These are phyloP conservation scores for Orbilia brochopaga DNA, from an alignment of 2,329 filamentous ascomycete species.

Conservation along the genomic window DNA sequence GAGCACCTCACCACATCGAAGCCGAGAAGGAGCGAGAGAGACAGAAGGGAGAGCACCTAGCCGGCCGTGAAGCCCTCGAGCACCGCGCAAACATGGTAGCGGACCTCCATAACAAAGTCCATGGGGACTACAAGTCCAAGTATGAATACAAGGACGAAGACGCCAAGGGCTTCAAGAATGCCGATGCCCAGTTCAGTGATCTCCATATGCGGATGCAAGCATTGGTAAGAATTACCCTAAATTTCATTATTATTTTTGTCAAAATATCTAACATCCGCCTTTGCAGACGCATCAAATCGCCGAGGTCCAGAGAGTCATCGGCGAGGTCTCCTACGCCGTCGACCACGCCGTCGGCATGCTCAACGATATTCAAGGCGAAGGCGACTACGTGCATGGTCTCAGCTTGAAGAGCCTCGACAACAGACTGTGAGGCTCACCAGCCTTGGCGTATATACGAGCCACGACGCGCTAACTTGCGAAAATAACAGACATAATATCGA, in stretches of 20 bases:
- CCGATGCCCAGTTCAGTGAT: slow-evolving; percentile 74
- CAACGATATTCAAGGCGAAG: slow-evolving; percentile 10
- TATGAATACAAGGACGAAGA: slow-evolving; percentile 60
- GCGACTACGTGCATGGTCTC: slow-evolving; percentile 4
- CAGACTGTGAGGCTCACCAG: slow-evolving; percentile 20
- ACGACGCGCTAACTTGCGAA: background rate
- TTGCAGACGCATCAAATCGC: slow-evolving; percentile 57
- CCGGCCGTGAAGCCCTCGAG: slow-evolving; percentile 48
- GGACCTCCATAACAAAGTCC: slow-evolving; percentile 51
- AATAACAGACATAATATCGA: slow-evolving; percentile 21
- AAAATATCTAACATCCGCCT: background rate
- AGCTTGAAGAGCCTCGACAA: slow-evolving; percentile 24
- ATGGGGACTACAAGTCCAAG: slow-evolving; percentile 53
- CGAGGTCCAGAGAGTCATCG: slow-evolving; percentile 43
- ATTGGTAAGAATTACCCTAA: slow-evolving; percentile 57
- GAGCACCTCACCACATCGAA: slow-evolving; percentile 55
- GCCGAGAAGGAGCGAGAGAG: slow-evolving; percentile 53
- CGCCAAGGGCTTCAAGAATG: slow-evolving; percentile 59
- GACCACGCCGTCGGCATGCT: slow-evolving; percentile 7
- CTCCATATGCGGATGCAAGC: slow-evolving; percentile 81
- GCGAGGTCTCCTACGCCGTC: slow-evolving; percentile 30
- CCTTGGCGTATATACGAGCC: background rate
- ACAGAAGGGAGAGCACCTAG: slow-evolving; percentile 57
- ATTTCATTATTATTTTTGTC: slow-evolving; percentile 57
- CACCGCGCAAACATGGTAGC: slow-evolving; percentile 60